Conservation (phyloP, 148 eudicot species). For the Linanthus parryae region DNA sequence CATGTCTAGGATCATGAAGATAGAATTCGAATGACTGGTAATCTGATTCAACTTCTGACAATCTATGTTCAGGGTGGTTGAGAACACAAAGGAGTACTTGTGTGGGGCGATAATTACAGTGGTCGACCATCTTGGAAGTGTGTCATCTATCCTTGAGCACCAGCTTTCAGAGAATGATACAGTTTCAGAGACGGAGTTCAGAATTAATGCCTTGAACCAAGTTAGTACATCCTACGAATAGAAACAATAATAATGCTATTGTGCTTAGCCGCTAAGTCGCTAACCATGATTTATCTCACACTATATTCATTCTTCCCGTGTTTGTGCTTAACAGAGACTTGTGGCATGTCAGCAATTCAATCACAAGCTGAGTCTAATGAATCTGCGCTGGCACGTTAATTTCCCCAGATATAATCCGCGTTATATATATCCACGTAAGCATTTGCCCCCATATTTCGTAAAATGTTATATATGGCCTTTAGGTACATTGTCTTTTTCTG, state of each 20-base stretch:
- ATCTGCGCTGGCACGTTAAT: conserved; percentile 26
- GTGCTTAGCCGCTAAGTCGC: not conserved
- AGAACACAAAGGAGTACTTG: conserved; percentile 66
- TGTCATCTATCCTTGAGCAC: conserved; percentile 51
- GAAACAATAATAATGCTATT: not conserved
- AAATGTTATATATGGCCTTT: not conserved
- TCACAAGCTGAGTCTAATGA: conserved; percentile 39
- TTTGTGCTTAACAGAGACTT: conserved; percentile 36
- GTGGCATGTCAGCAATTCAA: conserved; percentile 44
- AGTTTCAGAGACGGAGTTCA: conserved; percentile 39
- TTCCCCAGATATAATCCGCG: conserved; percentile 42
- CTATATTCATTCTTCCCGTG: not conserved
- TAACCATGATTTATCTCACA: not conserved
- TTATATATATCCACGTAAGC: conserved; percentile 52
- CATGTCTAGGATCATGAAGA: no score
- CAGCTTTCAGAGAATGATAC: conserved; percentile 26
- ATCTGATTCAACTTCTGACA: no score
- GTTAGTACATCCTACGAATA: conserved; percentile 18
- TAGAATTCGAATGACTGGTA: no score
- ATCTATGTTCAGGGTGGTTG: conserved; percentile 61
- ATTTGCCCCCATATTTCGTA: not conserved
- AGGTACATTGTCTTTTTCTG: not conserved
- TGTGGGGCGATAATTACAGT: conserved; percentile 59
- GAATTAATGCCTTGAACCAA: conserved; percentile 51
- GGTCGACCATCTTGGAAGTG: conserved; percentile 69